phyloP scores from a whole-genome alignment of 2,329 filamentous ascomycete species.

The Botrytis cinerea region DNA sequence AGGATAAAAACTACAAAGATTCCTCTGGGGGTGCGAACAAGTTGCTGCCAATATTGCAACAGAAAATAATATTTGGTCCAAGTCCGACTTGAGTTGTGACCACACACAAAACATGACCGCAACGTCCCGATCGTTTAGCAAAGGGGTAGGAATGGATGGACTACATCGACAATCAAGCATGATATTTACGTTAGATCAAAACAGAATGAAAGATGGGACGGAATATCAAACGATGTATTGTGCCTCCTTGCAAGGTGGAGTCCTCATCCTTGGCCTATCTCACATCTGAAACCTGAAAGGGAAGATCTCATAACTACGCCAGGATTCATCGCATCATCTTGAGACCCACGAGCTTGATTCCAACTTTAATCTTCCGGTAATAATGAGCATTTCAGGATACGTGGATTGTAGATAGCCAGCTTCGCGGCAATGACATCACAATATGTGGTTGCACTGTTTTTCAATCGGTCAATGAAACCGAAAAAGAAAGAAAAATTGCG shows the following conservation, averaged over 20 bases:
- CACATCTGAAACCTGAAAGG: slow-evolving; percentile 13
- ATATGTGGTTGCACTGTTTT: neutral
- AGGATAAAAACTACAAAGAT: neutral
- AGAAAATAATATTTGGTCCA: neutral
- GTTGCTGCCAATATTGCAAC: neutral
- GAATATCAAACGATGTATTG: slow-evolving; percentile 8
- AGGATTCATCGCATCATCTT: slow-evolving; percentile 1
- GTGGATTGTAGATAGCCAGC: neutral
- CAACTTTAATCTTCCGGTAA: neutral
- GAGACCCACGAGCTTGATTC: slow-evolving; percentile 7
- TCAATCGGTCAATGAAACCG: neutral
- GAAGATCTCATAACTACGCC: neutral
- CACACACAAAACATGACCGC: neutral
- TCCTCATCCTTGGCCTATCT: neutral
- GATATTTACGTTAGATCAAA: neutral
- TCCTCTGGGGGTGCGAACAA: neutral
- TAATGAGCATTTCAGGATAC: neutral
- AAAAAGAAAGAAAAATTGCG: neutral
- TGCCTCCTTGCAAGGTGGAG: neutral
- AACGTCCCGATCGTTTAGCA: neutral
- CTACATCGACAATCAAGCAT: neutral
- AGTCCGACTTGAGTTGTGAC: neutral
- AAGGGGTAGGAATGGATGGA: neutral
- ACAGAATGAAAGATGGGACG: neutral
- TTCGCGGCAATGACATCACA: neutral